Base-by-base conservation (phyloP, 768 basidiomycete species). In the Amanita muscaria region DNA sequence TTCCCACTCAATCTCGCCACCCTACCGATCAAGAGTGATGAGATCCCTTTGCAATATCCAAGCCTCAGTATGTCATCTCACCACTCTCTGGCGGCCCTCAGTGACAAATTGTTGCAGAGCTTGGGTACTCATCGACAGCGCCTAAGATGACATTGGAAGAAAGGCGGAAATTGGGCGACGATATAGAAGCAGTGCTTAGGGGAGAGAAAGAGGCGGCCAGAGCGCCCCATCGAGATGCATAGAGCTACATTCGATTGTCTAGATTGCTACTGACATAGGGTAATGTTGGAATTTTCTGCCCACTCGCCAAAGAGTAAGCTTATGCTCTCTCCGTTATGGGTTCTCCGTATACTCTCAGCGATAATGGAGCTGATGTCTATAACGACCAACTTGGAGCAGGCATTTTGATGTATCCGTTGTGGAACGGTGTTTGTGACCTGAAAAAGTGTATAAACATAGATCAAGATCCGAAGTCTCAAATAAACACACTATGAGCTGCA, bases 371-470 rank as follows among this genome's bases (percentile, higher is more conserved):
- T 87, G 56, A 98, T 77, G 64, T 99, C 96, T 55, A 99, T 79
- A 6, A 85, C 83, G 53, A 85, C 77, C 43, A 99, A 71, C 61
- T 96, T 97, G 25, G 76, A 69, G 56, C 81, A 82, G 24, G 60
- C 57, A 3, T 54, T 64, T 53, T 75, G 68, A 53, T 91, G 82
- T 43, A 80, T 70, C 38, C 59, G 72, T 70, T 96, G 92, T 14
- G 91, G 91, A 48, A 94, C 82, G 11, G 93, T 89, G 65, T 99
- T 99, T 38, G 96, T 96, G 29, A 97, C 91, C 82, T 90, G 39
- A 24, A 40, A n/a, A 35, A 27, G 15, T 22, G 36, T 24, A 16
- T 10, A 5, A 15, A 14, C 19, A 22, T 21, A 40, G 24, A n/a
- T 41, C 30, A 19, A 36, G 38, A 23, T 5, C 10, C n/a, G 11